A percentile compares a stretch with the other conserved stretches of the same genome.
Evolutionary conservation across 352 stramenopile genomes (phyloP).

Genomic region (Pythium pyrilobum): DNA sequence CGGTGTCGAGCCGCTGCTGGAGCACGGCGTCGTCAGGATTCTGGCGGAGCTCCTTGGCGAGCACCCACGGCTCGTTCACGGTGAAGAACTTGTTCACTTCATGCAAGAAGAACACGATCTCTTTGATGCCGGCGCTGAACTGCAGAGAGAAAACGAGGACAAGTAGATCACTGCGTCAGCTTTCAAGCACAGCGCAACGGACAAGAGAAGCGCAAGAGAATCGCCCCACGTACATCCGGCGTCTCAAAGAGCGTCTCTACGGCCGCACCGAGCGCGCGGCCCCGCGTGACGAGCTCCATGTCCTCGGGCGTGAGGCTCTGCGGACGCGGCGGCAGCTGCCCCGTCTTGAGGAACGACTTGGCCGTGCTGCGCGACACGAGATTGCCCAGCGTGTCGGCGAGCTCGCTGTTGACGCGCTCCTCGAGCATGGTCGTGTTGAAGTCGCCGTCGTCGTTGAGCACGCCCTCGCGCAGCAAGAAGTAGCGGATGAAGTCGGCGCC

Average conservation of each 20-base stretch:
- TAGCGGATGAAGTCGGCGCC: slow-evolving; percentile 93
- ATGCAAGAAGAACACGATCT: slow-evolving; percentile 76
- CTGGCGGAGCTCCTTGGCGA: slow-evolving; percentile 54
- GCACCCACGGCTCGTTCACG: slow-evolving; percentile 68
- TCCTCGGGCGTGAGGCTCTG: slow-evolving; percentile 40
- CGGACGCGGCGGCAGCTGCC: slow-evolving; percentile 38
- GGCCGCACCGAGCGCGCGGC: slow-evolving; percentile 35
- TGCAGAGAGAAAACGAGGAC: slow-evolving; percentile 23
- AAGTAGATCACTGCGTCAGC: not conserved
- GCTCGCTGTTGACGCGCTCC: slow-evolving; percentile 95
- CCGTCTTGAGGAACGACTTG: slow-evolving; percentile 54
- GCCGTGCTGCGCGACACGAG: slow-evolving; percentile 72
- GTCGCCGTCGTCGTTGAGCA: slow-evolving; percentile 94
- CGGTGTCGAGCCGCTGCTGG: slow-evolving; percentile 48
- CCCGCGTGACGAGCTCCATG: slow-evolving; percentile 44
- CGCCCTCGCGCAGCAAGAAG: slow-evolving; percentile 87
- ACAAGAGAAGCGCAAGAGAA: no score
- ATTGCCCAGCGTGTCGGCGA: slow-evolving; percentile 90
- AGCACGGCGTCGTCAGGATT: slow-evolving; percentile 24
- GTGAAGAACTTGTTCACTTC: slow-evolving; percentile 85
- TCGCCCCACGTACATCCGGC: slow-evolving; percentile 61
- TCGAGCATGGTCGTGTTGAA: slow-evolving; percentile 85
- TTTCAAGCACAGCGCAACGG: not conserved
- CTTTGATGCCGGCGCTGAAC: slow-evolving; percentile 65
- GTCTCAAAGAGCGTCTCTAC: slow-evolving; percentile 56